Evolutionary conservation across 768 basidiomycete species (phyloP), one percentile per base, ranked within the genome.

Genomic region (Boletus rex-veris): DNA sequence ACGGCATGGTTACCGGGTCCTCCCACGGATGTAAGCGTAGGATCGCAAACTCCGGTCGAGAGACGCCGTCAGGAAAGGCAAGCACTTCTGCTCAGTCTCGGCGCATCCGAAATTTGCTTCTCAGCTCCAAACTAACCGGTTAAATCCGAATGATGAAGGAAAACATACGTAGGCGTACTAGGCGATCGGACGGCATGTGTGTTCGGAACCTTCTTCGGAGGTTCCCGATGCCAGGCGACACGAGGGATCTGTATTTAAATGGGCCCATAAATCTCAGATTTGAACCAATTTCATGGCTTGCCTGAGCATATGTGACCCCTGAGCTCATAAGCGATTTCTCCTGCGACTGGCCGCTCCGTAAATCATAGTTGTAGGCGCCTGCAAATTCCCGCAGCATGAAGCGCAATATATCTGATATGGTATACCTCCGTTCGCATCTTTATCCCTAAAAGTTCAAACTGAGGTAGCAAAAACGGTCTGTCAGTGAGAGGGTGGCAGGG

Each of bases 241-340:
- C 44, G 64, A 50, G 42, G 50, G 48, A 58, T 58, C 45, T 56
- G 51, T 53, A 48, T 15, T 46, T 33, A 58, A 52, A 62, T 53
- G 55, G 55, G 52, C 49, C 50, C 42, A 60, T 54, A 48, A 71
- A 69, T 68, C 65, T 71, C 45, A 71, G 70, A 70, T 69, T 66
- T 37, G 41, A 47, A 18, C 44, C 57, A 48, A 57, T 50, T 61
- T 58, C 53, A 50, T 45, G 41, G 31, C 43, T 31, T 44, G 48
- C 39, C 45, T 26, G 44, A 55, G 51, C 35, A 41, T 55, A 56
- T 54, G 56, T 48, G 52, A 50, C 64, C 63, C 64, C 60, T 63
- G 63, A 60, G 24, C 39, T 45, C 21, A 19, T 57, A 65, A 55
- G 52, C 60, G 52, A 50, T 24, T 52, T 33, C 55, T 46, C 46